Percentiles rank a stretch among this genome's conserved stretches.
Evolutionary conservation across 1,284 basidiomycete genomes (phyloP).

Genomic region (Rhodotorula glutinis): DNA sequence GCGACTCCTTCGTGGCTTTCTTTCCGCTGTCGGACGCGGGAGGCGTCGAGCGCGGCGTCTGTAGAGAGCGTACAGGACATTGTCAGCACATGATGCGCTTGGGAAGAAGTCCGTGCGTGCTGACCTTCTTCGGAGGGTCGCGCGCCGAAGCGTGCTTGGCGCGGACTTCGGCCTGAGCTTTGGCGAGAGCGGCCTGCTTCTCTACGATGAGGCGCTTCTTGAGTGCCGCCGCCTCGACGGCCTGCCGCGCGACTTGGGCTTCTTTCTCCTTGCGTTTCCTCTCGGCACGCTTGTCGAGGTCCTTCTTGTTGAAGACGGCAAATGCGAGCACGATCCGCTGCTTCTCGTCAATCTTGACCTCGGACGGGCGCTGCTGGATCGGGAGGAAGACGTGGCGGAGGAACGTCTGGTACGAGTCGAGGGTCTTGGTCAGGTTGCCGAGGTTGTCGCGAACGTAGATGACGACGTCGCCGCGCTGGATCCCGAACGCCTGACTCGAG

Average conservation of each 20-base stretch:
- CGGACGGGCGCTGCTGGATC: neutral
- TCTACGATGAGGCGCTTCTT: neutral
- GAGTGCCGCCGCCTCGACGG: neutral
- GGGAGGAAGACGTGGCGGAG: constrained; percentile 21
- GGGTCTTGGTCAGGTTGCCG: constrained; percentile 17
- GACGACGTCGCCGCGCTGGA: constrained; percentile 17
- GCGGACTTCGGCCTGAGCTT: neutral
- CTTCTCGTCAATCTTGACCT: constrained; percentile 33
- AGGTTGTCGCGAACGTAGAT: constrained; percentile 22
- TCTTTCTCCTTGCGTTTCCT: neutral
- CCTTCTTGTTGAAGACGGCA: constrained; percentile 12
- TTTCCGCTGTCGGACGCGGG: too few species aligned
- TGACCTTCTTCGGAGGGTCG: neutral
- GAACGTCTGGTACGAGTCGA: constrained; percentile 22
- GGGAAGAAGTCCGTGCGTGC: too few species aligned
- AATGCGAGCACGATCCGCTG: constrained; percentile 32
- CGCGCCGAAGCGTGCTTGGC: neutral
- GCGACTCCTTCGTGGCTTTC: neutral
- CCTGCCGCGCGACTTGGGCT: neutral
- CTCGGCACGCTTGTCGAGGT: neutral
- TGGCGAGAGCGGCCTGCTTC: neutral
- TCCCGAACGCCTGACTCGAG: constrained; percentile 23
- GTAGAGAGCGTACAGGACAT: too few species aligned
- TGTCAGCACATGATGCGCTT: too few species aligned
- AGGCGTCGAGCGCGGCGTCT: too few species aligned